Percentiles rank a stretch among this genome's conserved stretches.
phyloP scores from a whole-genome alignment of 352 stramenopile species.

The Phytophthora cajani region DNA sequence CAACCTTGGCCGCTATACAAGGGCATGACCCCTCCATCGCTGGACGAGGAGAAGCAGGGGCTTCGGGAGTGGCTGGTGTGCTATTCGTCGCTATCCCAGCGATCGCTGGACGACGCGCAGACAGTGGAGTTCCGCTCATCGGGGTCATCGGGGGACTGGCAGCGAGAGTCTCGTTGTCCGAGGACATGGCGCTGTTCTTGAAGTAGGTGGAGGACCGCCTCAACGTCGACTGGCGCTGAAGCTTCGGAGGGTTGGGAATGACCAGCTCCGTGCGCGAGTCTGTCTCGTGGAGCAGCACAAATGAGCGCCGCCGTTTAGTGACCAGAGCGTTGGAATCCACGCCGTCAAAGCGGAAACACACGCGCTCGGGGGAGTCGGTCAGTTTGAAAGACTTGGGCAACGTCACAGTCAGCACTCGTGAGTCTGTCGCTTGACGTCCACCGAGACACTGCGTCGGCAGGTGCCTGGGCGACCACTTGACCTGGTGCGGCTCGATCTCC shows the following conservation, averaged over 20 bases:
- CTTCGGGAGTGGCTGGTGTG: slow-evolving; percentile 5
- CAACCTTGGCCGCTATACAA: slow-evolving; percentile 61
- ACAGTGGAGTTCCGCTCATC: not conserved
- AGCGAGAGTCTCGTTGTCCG: slow-evolving; percentile 15
- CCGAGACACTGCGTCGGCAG: slow-evolving; percentile 56
- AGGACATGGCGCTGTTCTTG: slow-evolving; percentile 60
- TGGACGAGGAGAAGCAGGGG: not conserved
- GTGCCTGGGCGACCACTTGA: slow-evolving; percentile 67
- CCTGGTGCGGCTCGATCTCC: slow-evolving; percentile 45
- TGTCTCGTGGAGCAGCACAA: slow-evolving; percentile 62
- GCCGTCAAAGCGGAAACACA: slow-evolving; percentile 68
- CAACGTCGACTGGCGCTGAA: slow-evolving; percentile 55
- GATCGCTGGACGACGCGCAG: slow-evolving; percentile 12
- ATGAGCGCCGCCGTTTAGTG: slow-evolving; percentile 54
- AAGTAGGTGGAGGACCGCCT: slow-evolving; percentile 56
- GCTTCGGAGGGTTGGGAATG: slow-evolving; percentile 43
- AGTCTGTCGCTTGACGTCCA: slow-evolving; percentile 47
- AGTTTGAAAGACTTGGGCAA: slow-evolving; percentile 61
- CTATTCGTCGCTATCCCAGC: slow-evolving; percentile 4
- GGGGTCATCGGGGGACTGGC: slow-evolving; percentile 3
- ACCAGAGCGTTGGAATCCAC: slow-evolving; percentile 42
- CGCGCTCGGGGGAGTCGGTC: slow-evolving; percentile 53
- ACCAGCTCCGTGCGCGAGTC: slow-evolving; percentile 47
- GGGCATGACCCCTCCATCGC: slow-evolving; percentile 22
- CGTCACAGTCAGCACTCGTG: slow-evolving; percentile 50